Conservation (phyloP, 2,329 filamentous ascomycete species). For the Botrytis sinoallii region DNA sequence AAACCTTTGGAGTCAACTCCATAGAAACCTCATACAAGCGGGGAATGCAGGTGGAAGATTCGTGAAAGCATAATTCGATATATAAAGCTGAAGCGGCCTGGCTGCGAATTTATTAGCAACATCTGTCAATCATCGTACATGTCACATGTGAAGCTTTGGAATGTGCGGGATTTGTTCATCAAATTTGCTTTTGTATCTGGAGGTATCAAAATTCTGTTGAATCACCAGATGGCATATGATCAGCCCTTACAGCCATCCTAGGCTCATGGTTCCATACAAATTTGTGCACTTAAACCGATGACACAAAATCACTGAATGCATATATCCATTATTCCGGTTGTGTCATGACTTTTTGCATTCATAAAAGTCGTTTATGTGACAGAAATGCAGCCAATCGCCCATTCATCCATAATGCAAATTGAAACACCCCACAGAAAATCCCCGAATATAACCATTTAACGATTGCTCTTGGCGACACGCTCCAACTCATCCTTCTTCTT, state of each 20-base stretch:
- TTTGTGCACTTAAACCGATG: constrained; percentile 2
- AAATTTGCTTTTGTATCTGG: constrained; percentile 8
- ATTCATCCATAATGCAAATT: constrained; percentile 36
- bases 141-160: background rate
- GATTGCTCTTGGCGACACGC: constrained; percentile 99
- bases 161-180: constrained; percentile 7
- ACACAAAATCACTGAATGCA: constrained; percentile 18
- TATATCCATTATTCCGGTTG: constrained; percentile 17
- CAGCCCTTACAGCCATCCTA: background rate
- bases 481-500: constrained; percentile 99
- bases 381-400: constrained; percentile 36
- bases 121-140: background rate
- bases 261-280: constrained; percentile 3
- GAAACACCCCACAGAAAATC: constrained; percentile 35
- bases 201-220: constrained; percentile 12
- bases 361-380: constrained; percentile 34
- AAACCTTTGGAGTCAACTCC: background rate
- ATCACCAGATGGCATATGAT: constrained; percentile 5
- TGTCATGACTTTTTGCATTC: constrained; percentile 20
- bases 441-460: constrained; percentile 62
- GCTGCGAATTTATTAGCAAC: background rate
- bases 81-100: background rate
- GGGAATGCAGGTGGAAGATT: background rate
- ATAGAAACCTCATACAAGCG: background rate
- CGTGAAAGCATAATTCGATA: background rate